These are phyloP conservation scores for Colletotrichum sojae DNA, from an alignment of 2,329 filamentous ascomycete genomes.

Conservation along the genomic window DNA sequence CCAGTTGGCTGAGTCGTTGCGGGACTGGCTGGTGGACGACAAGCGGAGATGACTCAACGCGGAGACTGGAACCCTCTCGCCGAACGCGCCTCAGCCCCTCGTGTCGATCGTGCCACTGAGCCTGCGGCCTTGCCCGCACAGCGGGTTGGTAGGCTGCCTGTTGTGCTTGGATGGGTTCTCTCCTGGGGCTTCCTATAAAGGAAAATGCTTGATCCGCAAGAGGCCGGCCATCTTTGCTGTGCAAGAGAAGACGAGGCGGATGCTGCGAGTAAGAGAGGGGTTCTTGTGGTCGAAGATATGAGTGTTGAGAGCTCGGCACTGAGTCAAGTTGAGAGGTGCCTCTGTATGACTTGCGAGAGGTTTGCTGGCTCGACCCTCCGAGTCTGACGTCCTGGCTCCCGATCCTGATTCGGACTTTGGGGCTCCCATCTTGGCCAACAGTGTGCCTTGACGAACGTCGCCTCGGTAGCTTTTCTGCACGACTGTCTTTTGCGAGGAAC, in stretches of 20 bases:
- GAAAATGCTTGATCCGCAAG: too few species aligned
- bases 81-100: constrained; percentile 6
- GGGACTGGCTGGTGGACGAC: constrained; percentile 39
- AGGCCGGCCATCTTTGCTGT: too few species aligned
- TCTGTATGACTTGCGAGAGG: neutral
- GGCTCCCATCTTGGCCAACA: constrained; percentile 5
- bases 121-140: neutral
- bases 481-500: neutral
- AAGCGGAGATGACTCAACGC: constrained; percentile 19
- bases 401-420: constrained; percentile 33
- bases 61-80: constrained; percentile 1
- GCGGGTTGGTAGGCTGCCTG: neutral
- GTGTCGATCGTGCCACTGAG: neutral
- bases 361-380: constrained; percentile 4
- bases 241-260: neutral
- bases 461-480: neutral
- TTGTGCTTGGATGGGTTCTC: neutral
- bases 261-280: neutral
- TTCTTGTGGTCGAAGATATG: neutral
- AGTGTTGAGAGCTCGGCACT: neutral
- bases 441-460: neutral
- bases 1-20: constrained; percentile 32
- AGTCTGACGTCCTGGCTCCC: constrained; percentile 34
- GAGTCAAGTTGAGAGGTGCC: neutral
- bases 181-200: too few species aligned